phyloP scores from a whole-genome alignment of 345 rosid species.

The Euphorbia peplus region DNA sequence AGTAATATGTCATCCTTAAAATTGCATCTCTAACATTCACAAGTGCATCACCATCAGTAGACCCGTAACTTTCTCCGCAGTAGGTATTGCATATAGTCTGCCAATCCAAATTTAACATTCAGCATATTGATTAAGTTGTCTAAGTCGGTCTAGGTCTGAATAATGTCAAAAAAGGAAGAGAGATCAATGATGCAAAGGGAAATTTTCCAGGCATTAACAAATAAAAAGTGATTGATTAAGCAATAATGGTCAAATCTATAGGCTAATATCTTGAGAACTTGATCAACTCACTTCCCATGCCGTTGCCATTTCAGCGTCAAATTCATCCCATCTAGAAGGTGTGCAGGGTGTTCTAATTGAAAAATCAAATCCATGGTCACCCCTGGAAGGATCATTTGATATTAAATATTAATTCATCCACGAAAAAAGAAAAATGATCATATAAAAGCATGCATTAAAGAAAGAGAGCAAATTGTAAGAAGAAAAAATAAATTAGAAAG shows the following conservation, averaged over 20 bases:
- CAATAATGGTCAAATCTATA: not conserved
- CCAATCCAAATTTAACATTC: slow-evolving; percentile 15
- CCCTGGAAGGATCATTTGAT: slow-evolving; percentile 42
- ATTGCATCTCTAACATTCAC: slow-evolving; percentile 71
- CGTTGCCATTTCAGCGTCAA: slow-evolving; percentile 74
- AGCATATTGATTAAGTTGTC: not conserved
- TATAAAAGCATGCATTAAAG: not conserved
- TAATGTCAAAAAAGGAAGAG: not conserved
- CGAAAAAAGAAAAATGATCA: not conserved
- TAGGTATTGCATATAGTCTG: slow-evolving; percentile 81
- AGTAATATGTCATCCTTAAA: slow-evolving; percentile 91
- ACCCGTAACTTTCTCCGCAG: slow-evolving; percentile 72
- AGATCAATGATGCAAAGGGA: not conserved
- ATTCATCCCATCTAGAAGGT: slow-evolving; percentile 90
- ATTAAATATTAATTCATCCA: slow-evolving; percentile 1
- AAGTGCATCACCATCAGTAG: slow-evolving; percentile 53
- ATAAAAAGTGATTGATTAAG: not conserved
- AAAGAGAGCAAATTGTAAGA: not conserved
- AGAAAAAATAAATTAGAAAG: slow-evolving; percentile 5
- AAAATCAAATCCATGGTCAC: slow-evolving; percentile 68
- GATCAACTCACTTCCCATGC: slow-evolving; percentile 83
- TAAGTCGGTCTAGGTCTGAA: not conserved
- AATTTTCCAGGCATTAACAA: not conserved
- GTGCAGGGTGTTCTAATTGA: slow-evolving; percentile 92
- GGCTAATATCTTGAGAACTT: slow-evolving; percentile 17